Evolutionary conservation across 2,329 filamentous ascomycete species (phyloP).

Genomic region (Aspergillus nomiae): DNA sequence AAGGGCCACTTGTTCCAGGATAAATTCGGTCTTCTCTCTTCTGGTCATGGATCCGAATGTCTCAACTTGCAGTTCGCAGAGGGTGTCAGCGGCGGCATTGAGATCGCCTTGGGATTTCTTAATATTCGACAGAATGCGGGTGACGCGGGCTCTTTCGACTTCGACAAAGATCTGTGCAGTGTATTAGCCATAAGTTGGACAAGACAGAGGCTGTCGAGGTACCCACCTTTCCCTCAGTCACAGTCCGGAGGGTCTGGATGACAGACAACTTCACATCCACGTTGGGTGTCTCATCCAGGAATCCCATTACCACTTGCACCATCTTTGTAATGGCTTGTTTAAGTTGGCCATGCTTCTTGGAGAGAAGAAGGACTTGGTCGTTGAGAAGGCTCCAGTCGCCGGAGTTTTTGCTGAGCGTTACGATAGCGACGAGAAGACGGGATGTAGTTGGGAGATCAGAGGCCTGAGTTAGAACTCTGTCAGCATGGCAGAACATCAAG

Average conservation of each 20-base stretch:
- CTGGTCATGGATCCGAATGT: slow-evolving; percentile 98
- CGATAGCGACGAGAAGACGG: slow-evolving; percentile 80
- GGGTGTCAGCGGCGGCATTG: slow-evolving; percentile 83
- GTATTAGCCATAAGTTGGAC: slow-evolving; percentile 12
- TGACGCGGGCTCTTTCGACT: slow-evolving; percentile 94
- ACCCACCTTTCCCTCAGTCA: slow-evolving; percentile 89
- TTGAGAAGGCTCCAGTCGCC: slow-evolving; percentile 94
- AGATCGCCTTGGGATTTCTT: slow-evolving; percentile 95
- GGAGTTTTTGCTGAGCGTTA: slow-evolving; percentile 90
- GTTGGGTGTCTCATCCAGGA: slow-evolving; percentile 82
- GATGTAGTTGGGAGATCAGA: slow-evolving; percentile 96
- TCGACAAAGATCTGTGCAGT: slow-evolving; percentile 84
- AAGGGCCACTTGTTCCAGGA: slow-evolving; percentile 87
- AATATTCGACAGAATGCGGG: slow-evolving; percentile 92
- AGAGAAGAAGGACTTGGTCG: slow-evolving; percentile 91
- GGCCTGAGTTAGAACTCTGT: slow-evolving; percentile 57
- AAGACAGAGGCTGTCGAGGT: not conserved
- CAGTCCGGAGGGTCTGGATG: slow-evolving; percentile 92
- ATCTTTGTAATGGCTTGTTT: slow-evolving; percentile 99
- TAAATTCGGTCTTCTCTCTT: slow-evolving; percentile 98
- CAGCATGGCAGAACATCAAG: slow-evolving; percentile 7
- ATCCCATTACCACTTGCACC: slow-evolving; percentile 94
- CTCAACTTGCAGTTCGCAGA: slow-evolving; percentile 97
- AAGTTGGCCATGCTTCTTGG: slow-evolving; percentile 99
- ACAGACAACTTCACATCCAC: slow-evolving; percentile 86